Conservation (phyloP, 2,329 filamentous ascomycete species). For the Chaetothyriales sp. region DNA sequence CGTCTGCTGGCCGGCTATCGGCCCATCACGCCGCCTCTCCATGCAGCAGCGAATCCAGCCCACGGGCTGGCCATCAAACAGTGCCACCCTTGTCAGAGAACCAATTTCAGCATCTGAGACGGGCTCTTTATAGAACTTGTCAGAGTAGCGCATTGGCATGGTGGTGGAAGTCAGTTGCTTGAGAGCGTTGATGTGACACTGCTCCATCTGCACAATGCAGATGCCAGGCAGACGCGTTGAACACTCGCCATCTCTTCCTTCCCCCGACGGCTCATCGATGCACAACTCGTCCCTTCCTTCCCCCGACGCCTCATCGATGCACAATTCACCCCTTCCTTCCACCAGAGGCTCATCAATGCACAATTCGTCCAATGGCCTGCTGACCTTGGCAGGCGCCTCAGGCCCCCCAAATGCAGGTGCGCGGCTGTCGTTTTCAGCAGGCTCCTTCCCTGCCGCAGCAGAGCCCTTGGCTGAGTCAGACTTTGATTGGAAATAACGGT, state of each 20-base stretch:
- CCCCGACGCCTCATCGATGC: not conserved
- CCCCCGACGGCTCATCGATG: not conserved
- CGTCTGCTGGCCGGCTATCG: constrained; percentile 7
- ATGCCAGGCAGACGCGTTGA: constrained; percentile 4
- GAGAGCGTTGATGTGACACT: constrained; percentile 41
- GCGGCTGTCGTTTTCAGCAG: not conserved
- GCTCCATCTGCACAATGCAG: constrained; percentile 39
- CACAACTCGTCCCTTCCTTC: not conserved
- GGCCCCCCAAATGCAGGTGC: not conserved
- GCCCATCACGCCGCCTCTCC: constrained; percentile 19
- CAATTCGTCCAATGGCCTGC: not conserved
- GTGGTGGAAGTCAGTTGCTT: constrained; percentile 45
- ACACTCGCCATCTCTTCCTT: not conserved
- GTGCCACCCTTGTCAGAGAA: constrained; percentile 44
- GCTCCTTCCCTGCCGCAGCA: not conserved
- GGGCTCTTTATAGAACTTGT: constrained; percentile 47
- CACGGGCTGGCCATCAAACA: constrained; percentile 37
- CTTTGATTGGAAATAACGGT: not conserved
- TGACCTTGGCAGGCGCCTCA: not conserved
- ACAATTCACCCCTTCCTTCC: not conserved
- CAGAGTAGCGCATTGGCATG: constrained; percentile 48
- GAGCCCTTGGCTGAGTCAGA: not conserved
- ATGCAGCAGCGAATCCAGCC: constrained; percentile 37
- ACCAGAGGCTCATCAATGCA: not conserved
- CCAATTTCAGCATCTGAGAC: constrained; percentile 40